Evolutionary conservation across 345 rosid species (phyloP), one percentile per base, ranked within the genome.

Genomic region (Ceriops decandra): DNA sequence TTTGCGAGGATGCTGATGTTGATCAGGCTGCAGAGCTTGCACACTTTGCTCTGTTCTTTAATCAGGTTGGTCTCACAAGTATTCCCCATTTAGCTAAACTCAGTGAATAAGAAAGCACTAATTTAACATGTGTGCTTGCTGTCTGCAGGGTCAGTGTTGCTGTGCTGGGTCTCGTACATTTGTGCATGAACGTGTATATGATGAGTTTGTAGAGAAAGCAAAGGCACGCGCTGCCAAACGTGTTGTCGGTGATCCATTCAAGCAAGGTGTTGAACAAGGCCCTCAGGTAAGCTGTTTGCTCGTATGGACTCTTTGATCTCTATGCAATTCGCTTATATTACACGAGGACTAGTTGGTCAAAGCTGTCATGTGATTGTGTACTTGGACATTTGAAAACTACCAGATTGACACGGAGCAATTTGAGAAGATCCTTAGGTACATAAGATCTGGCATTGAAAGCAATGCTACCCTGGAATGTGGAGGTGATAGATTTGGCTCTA

Each of bases 381-480:
- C 9, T 33, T 6, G 35, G 35, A 33, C 35, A 6, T 33, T 33
- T 33, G 36, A 61, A 21, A 42, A 42, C 15, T 22, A 2, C 38
- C 69, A 90, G 98, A 85, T 93, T 10, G 97, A 91, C 72, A 28
- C 83, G 22, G 85, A 75, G 69, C 98, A 93, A 57, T 89, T 91
- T 68, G 38, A 81, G 78, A 93, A 93, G 82, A 85, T 91, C 71
- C 62, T 91, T 35, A 79, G 68, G 78, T 93, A 85, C 80, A 93
- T 93, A 62, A 89, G 77, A 75, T 66, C 83, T 13, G 98, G 98
- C 32, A 64, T 91, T 66, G 93, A 89, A 21, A 58, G 85, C 78
- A 91, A 93, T 72, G 98, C 96, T 38, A 93, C 90, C 35, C 95
- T 93, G 49, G 91, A 93, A 81, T 38, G 95, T 38, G 98, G 98